Conservation (phyloP, 345 rosid species). For the Chamaenerion angustifolium region DNA sequence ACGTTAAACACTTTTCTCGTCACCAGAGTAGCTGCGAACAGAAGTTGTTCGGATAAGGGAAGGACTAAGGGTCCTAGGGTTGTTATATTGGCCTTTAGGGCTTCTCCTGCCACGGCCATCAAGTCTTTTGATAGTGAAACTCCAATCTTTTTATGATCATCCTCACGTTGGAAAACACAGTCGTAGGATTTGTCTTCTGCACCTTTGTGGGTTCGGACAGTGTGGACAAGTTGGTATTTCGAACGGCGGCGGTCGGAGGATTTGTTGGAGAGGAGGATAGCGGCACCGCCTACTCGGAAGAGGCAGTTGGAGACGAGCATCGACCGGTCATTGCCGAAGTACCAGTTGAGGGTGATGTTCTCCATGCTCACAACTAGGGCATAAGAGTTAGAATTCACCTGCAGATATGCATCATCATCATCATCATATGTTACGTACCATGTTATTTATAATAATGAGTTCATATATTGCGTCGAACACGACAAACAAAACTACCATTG, state of each 20-base stretch:
- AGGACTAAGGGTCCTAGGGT: constrained; percentile 78
- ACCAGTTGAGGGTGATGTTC: constrained; percentile 78
- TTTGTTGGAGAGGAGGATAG: constrained; percentile 73
- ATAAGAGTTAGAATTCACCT: constrained; percentile 82
- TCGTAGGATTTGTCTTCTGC: constrained; percentile 59
- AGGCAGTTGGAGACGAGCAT: constrained; percentile 91
- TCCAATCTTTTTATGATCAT: constrained; percentile 39
- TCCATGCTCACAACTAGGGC: constrained; percentile 91
- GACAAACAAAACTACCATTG: no score
- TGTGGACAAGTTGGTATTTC: constrained; percentile 82
- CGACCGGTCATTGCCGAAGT: constrained; percentile 78
- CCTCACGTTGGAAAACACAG: constrained; percentile 79
- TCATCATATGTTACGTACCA: no score
- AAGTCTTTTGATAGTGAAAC: constrained; percentile 80
- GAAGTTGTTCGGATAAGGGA: constrained; percentile 83
- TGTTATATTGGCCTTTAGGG: constrained; percentile 83
- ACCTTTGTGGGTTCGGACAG: constrained; percentile 87
- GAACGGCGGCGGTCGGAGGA: constrained; percentile 61
- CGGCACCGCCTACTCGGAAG: constrained; percentile 94
- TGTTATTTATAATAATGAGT: no score
- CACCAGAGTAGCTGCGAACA: constrained; percentile 50
- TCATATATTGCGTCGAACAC: no score
- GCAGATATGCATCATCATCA: neutral
- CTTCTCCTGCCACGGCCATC: constrained; percentile 94
- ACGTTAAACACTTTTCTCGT: constrained; percentile 56